These are phyloP conservation scores for Epichloe sibirici DNA, from an alignment of 2,329 filamentous ascomycete species.

Conservation along the genomic window DNA sequence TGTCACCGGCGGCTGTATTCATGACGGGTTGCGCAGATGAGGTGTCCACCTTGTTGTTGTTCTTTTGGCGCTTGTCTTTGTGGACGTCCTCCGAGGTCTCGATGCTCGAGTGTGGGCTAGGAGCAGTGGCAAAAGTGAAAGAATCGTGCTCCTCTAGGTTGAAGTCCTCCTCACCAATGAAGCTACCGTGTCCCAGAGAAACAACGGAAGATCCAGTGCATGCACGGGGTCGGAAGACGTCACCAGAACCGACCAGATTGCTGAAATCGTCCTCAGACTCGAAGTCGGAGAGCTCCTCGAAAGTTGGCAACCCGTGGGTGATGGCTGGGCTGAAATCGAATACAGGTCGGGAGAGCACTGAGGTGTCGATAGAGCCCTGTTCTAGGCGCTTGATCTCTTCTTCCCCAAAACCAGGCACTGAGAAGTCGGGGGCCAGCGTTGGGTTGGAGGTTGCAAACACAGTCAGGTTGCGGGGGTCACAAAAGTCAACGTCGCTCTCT, in stretches of 20 bases:
- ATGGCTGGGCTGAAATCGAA: slow-evolving; percentile 42
- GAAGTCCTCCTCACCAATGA: slow-evolving; percentile 65
- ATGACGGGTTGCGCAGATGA: slow-evolving; percentile 27
- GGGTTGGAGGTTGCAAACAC: slow-evolving; percentile 45
- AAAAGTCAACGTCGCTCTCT: slow-evolving; percentile 70
- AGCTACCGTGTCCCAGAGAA: slow-evolving; percentile 63
- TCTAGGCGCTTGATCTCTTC: slow-evolving; percentile 43
- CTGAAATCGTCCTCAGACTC: slow-evolving; percentile 81
- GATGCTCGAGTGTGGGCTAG: slow-evolving; percentile 39
- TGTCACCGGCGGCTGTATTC: slow-evolving; percentile 25
- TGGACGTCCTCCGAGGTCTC: slow-evolving; percentile 32
- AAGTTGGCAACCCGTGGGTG: slow-evolving; percentile 53
- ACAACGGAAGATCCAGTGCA: slow-evolving; percentile 55
- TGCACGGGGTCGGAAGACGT: slow-evolving; percentile 58
- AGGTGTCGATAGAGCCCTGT: slow-evolving; percentile 34
- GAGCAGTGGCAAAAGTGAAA: slow-evolving; percentile 48
- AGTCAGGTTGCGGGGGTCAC: slow-evolving; percentile 81
- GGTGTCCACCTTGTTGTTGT: slow-evolving; percentile 33
- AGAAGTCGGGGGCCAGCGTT: slow-evolving; percentile 47
- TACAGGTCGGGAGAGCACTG: slow-evolving; percentile 24
- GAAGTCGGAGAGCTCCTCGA: slow-evolving; percentile 79
- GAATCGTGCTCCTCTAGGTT: slow-evolving; percentile 59
- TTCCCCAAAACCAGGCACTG: slow-evolving; percentile 52
- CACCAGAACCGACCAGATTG: slow-evolving; percentile 54
- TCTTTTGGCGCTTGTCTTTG: slow-evolving; percentile 47